phyloP scores from a whole-genome alignment of 768 basidiomycete species.

The Rossbeevera mucosa region DNA sequence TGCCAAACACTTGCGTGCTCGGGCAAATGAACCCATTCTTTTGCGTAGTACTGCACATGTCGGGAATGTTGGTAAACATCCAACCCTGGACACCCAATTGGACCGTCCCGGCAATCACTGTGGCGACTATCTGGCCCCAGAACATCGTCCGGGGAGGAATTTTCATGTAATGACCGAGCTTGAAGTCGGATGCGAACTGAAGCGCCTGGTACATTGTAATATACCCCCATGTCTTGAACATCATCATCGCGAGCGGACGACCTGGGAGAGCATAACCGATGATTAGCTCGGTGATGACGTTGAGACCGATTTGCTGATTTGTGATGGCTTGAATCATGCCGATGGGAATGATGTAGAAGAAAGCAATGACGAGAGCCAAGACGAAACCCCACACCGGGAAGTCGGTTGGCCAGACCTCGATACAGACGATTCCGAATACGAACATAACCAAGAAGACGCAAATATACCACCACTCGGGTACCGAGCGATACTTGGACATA shows the following conservation, averaged over 20 bases:
- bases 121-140: slow-evolving; percentile 62
- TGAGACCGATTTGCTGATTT: slow-evolving; percentile 67
- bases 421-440: slow-evolving; percentile 55
- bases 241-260: slow-evolving; percentile 72
- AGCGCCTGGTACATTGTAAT: slow-evolving; percentile 62
- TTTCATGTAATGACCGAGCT: slow-evolving; percentile 73
- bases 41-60: slow-evolving; percentile 28
- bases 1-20: slow-evolving; percentile 44
- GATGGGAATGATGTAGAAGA: slow-evolving; percentile 70
- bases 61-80: slow-evolving; percentile 43
- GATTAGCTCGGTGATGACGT: slow-evolving; percentile 71
- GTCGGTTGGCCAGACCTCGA: slow-evolving; percentile 60
- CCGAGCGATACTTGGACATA: slow-evolving; percentile 53
- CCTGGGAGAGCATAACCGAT: slow-evolving; percentile 56
- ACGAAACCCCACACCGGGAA: slow-evolving; percentile 43
- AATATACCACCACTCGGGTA: slow-evolving; percentile 61
- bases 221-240: slow-evolving; percentile 71
- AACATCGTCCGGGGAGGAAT: slow-evolving; percentile 66
- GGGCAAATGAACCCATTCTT: slow-evolving; percentile 28
- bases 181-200: slow-evolving; percentile 69
- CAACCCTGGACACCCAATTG: slow-evolving; percentile 64
- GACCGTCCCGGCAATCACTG: slow-evolving; percentile 57
- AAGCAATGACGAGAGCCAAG: slow-evolving; percentile 39
- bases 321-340: slow-evolving; percentile 77
- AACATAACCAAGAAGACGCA: slow-evolving; percentile 45